A percentile compares a stretch with the other conserved stretches of the same genome.
phyloP scores from a whole-genome alignment of 305 asterid genomes.

The Solanum hybrid region DNA sequence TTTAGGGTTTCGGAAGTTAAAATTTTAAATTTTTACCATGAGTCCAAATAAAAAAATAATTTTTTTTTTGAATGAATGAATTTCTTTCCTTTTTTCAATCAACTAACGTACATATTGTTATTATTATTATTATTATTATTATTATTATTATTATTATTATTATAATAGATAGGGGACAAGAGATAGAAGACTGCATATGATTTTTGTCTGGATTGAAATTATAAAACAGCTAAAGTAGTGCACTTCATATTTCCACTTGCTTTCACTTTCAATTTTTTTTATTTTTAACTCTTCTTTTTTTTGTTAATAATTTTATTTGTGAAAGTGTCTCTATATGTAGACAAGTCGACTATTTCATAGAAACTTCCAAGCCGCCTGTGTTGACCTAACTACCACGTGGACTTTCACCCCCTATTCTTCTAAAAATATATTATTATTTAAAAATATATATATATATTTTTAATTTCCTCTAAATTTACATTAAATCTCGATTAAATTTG shows the following conservation, averaged over 20 bases:
- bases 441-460: background rate
- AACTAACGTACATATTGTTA: background rate
- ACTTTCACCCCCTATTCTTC: background rate
- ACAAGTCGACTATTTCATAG: background rate
- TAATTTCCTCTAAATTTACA: background rate
- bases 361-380: background rate
- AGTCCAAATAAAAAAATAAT: background rate
- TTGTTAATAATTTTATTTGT: background rate
- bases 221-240: background rate
- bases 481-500: background rate
- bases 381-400: background rate
- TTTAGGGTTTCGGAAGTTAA: background rate
- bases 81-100: background rate
- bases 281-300: too few species aligned
- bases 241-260: slow-evolving; percentile 13
- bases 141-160: too few species aligned
- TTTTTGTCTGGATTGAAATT: background rate
- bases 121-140: background rate
- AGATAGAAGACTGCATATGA: background rate
- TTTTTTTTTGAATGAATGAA: background rate
- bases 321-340: background rate
- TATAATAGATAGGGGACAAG: background rate
- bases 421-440: background rate
- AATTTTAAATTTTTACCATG: background rate
- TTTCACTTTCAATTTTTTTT: slow-evolving; percentile 1